A percentile compares a stretch with the other conserved stretches of the same genome.
phyloP scores from a whole-genome alignment of 1,284 basidiomycete genomes.

The Heterobasidion parviporum region DNA sequence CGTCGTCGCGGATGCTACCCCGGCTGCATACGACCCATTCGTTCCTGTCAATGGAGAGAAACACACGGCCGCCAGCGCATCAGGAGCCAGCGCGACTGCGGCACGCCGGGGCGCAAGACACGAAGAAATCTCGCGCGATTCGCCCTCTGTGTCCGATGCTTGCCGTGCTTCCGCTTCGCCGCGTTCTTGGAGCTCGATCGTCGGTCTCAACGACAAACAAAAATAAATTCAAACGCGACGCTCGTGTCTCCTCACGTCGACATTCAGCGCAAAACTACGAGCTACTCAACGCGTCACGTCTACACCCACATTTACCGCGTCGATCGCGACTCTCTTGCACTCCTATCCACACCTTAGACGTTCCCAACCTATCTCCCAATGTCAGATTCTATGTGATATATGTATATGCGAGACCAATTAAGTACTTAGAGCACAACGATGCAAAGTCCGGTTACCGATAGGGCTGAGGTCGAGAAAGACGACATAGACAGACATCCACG shows the following conservation, averaged over 20 bases:
- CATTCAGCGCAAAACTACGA: too few species aligned
- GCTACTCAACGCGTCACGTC: neutral
- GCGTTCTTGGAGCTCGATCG: neutral
- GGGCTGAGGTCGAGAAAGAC: neutral
- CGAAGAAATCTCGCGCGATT: neutral
- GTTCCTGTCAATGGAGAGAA: neutral
- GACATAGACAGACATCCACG: neutral
- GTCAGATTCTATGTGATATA: neutral
- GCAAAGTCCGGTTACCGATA: neutral
- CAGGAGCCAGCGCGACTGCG: neutral
- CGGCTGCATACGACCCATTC: neutral
- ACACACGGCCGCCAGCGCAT: neutral
- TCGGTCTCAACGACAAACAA: neutral
- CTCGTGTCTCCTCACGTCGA: neutral
- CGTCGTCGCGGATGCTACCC: neutral
- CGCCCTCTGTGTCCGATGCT: neutral
- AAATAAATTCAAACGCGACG: neutral
- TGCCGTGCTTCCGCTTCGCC: neutral
- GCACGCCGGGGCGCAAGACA: neutral
- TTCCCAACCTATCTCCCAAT: neutral
- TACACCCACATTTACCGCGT: neutral
- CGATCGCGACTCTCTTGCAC: neutral
- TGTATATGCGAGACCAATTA: neutral
- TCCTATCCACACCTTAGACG: neutral
- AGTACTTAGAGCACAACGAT: neutral